A percentile compares a stretch with the other conserved stretches of the same genome.
phyloP scores from a whole-genome alignment of 2,329 filamentous ascomycete species.

The Zalaria sp. region DNA sequence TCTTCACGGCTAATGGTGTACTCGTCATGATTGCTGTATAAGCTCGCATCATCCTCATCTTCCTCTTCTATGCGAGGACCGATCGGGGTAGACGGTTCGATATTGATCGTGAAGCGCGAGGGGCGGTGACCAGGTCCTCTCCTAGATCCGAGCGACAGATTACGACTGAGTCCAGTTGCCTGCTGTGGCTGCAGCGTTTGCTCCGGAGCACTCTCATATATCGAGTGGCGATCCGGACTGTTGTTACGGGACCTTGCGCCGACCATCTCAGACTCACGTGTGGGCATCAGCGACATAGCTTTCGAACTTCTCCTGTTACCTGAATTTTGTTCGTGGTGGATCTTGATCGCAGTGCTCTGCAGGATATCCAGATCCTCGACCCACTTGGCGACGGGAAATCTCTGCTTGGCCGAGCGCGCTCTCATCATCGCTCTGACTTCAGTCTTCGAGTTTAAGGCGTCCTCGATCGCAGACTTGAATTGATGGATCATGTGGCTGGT shows the following conservation, averaged over 20 bases:
- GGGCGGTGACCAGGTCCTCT: slow-evolving; percentile 1
- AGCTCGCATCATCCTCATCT: slow-evolving; percentile 1
- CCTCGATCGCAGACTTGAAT: slow-evolving; percentile 50
- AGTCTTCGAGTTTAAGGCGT: slow-evolving; percentile 42
- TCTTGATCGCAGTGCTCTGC: slow-evolving; percentile 44
- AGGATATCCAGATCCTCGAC: slow-evolving; percentile 49
- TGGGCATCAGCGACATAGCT: too few species aligned
- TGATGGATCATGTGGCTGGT: slow-evolving; percentile 50
- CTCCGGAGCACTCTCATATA: too few species aligned
- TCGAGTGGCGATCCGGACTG: too few species aligned
- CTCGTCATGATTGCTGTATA: neutral
- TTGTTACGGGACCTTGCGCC: too few species aligned
- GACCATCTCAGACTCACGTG: too few species aligned
- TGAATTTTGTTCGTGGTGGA: slow-evolving; percentile 20
- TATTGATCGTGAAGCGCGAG: neutral
- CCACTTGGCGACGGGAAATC: slow-evolving; percentile 55
- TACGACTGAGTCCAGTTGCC: neutral
- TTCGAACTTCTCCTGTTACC: too few species aligned
- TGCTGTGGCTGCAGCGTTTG: too few species aligned
- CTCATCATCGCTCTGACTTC: slow-evolving; percentile 48
- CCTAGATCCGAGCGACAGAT: slow-evolving; percentile 1
- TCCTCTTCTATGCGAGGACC: neutral
- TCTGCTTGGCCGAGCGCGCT: slow-evolving; percentile 48
- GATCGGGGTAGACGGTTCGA: neutral
- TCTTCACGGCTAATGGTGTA: slow-evolving; percentile 1